Evolutionary conservation across 352 stramenopile species (phyloP).

Genomic region (Phytophthora aleatoria): DNA sequence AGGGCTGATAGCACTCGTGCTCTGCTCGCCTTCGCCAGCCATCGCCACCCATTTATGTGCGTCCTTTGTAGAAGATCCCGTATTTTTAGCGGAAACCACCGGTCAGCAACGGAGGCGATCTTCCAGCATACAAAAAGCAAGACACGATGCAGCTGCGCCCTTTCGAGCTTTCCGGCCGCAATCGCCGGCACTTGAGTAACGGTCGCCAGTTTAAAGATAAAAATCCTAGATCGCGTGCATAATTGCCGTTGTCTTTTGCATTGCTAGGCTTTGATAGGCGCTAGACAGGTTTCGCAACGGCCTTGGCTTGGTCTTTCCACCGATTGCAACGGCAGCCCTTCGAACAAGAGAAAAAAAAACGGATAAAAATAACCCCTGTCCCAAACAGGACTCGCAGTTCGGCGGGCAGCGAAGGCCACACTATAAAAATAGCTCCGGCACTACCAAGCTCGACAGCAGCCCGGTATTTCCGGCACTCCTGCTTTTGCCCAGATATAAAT

Average conservation of each 20-base stretch:
- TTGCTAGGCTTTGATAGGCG: neutral
- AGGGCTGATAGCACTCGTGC: neutral
- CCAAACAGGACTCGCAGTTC: neutral
- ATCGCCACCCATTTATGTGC: neutral
- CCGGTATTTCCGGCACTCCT: constrained; percentile 34
- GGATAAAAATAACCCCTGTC: constrained; percentile 49
- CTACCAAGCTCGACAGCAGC: constrained; percentile 13
- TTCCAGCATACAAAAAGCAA: constrained; percentile 18
- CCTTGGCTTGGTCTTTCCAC: constrained; percentile 22
- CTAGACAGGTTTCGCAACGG: constrained; percentile 38
- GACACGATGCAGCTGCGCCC: neutral
- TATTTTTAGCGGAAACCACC: constrained; percentile 14
- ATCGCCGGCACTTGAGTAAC: constrained; percentile 18
- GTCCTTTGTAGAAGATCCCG: constrained; percentile 12
- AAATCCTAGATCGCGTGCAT: constrained; percentile 8
- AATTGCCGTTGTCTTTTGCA: neutral
- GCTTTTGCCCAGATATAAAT: constrained; percentile 41
- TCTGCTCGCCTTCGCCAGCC: neutral
- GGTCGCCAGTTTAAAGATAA: constrained; percentile 20
- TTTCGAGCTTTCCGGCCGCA: constrained; percentile 13
- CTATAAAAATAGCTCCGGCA: constrained; percentile 42
- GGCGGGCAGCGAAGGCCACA: constrained; percentile 7
- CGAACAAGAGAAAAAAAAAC: constrained; percentile 37
- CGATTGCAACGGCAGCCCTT: constrained; percentile 42
- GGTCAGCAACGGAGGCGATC: constrained; percentile 19